These are phyloP conservation scores for Vigna radiata DNA, from an alignment of 306 rosid species.

Conservation along the genomic window DNA sequence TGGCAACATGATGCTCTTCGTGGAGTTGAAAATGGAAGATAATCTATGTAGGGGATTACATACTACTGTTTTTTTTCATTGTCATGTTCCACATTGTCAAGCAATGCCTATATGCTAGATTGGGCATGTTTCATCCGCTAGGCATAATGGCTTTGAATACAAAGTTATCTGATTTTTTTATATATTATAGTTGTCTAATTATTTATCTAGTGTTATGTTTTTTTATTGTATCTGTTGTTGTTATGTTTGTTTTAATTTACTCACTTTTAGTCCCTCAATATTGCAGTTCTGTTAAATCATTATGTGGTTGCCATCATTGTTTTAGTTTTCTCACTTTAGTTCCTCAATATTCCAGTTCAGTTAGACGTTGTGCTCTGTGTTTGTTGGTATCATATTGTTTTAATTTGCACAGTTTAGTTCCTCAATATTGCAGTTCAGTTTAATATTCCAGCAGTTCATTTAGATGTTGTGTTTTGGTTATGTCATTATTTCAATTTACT, in stretches of 20 bases:
- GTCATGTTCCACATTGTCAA: constrained; percentile 14
- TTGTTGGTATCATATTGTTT: no score
- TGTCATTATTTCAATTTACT: no score
- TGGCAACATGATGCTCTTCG: constrained; percentile 3
- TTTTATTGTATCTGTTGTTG: neutral
- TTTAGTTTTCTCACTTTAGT: constrained; percentile 8
- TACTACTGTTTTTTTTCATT: neutral
- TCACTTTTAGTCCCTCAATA: neutral
- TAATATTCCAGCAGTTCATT: no score
- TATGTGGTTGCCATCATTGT: neutral
- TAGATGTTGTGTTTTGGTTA: no score
- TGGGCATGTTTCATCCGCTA: neutral
- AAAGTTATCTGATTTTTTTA: neutral
- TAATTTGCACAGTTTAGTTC: no score
- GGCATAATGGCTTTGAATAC: constrained; percentile 1
- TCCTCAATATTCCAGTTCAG: neutral
- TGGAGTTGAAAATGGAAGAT: constrained; percentile 17
- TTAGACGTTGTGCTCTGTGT: no score
- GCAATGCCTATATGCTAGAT: neutral
- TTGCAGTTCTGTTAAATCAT: neutral
- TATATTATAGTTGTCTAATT: neutral
- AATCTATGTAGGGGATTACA: neutral
- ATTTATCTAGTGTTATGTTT: neutral
- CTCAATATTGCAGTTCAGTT: no score
- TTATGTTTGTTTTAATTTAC: neutral